phyloP scores from a whole-genome alignment of 768 basidiomycete species.

The Rhodotorula babjevae region DNA sequence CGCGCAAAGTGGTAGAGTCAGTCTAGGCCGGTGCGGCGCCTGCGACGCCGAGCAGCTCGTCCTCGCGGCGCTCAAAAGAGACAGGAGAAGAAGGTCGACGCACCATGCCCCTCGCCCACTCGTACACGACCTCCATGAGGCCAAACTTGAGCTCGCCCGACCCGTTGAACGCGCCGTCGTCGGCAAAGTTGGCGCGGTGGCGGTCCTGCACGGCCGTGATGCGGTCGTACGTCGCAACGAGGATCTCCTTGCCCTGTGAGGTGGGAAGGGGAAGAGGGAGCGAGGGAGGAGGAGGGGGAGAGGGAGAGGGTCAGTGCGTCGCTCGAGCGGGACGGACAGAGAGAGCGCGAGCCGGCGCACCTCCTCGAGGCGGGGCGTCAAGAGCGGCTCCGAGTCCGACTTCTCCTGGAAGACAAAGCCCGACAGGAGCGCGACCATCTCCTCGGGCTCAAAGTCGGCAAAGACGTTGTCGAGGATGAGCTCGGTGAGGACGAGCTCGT shows the following conservation, averaged over 20 bases:
- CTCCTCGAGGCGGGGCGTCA: conserved; percentile 71
- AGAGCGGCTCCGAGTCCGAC: conserved; percentile 77
- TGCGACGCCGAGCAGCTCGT: background rate
- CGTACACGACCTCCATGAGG: conserved; percentile 91
- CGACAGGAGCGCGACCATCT: conserved; percentile 90
- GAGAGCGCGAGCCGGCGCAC: conserved; percentile 24
- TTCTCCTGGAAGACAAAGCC: conserved; percentile 99
- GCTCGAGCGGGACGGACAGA: background rate
- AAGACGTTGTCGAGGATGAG: conserved; percentile 93
- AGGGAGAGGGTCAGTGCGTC: background rate
- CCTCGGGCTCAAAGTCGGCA: conserved; percentile 83
- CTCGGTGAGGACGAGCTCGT: conserved; percentile 91
- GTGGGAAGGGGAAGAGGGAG: too few species aligned
- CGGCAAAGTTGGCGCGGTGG: conserved; percentile 70
- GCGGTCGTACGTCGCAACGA: conserved; percentile 69
- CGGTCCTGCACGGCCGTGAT: conserved; percentile 73
- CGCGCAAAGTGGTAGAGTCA: background rate
- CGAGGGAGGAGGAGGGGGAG: too few species aligned
- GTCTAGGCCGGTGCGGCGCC: too few species aligned
- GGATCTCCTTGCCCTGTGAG: conserved; percentile 62
- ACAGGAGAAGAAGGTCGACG: conserved; percentile 40
- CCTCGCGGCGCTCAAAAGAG: background rate
- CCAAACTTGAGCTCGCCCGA: conserved; percentile 73
- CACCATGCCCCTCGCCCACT: conserved; percentile 99
- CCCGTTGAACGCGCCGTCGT: conserved; percentile 35